These are phyloP conservation scores for Hymenoscyphus salicellus DNA, from an alignment of 2,329 filamentous ascomycete genomes.

Conservation along the genomic window DNA sequence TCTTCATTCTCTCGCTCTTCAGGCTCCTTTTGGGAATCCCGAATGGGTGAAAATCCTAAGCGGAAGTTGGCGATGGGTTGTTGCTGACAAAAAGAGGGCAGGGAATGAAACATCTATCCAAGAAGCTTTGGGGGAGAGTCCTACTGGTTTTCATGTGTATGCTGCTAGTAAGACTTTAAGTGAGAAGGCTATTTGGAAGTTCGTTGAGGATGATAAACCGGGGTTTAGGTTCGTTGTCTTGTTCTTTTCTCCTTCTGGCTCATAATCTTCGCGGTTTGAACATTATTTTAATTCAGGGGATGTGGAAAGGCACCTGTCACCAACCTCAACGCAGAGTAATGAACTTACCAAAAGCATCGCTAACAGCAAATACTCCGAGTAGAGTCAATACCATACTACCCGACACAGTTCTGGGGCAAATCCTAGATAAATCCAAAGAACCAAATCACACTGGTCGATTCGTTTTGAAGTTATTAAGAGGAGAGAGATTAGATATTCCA, in stretches of 20 bases:
- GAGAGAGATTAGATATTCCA: not conserved
- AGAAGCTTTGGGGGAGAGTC: not conserved
- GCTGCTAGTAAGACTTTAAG: conserved; percentile 37
- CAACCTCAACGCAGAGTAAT: too few relatives aligned
- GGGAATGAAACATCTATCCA: not conserved
- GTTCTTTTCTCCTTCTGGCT: not conserved
- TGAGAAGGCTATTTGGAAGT: conserved; percentile 37
- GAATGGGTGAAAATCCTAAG: too few relatives aligned
- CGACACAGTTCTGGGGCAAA: conserved; percentile 30
- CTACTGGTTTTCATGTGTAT: not conserved
- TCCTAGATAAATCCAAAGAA: not conserved
- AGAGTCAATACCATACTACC: conserved; percentile 8
- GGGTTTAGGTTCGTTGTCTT: not conserved
- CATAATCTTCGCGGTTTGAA: not conserved
- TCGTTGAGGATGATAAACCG: not conserved
- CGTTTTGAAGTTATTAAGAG: not conserved
- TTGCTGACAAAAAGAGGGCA: too few relatives aligned
- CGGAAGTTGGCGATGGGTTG: too few relatives aligned
- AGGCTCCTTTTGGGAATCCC: too few relatives aligned
- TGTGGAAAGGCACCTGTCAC: too few relatives aligned
- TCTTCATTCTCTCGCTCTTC: too few relatives aligned
- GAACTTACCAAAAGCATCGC: not conserved
- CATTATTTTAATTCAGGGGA: too few relatives aligned
- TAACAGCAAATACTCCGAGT: not conserved
- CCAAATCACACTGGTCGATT: not conserved